Evolutionary conservation across 108 stramenopile genomes (phyloP).

Genomic region (Pseudonitzschia multiseries): DNA sequence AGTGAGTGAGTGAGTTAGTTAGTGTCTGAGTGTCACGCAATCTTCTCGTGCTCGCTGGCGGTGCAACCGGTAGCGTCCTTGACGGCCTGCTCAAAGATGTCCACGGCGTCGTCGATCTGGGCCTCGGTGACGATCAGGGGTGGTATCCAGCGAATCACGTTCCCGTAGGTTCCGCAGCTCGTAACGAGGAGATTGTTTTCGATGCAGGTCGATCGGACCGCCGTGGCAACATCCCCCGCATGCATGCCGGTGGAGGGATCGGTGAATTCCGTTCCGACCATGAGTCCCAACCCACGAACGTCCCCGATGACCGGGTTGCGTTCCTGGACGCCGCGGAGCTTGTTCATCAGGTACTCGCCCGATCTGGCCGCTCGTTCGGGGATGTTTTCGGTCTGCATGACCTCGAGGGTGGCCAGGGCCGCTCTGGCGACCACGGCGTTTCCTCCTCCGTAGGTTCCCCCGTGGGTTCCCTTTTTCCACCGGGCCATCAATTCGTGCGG

Average conservation of each 20-base stretch:
- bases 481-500: constrained; percentile 45
- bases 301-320: constrained; percentile 49
- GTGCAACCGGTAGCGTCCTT: not conserved
- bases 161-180: constrained; percentile 18
- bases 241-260: not conserved
- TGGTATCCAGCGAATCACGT: constrained; percentile 28
- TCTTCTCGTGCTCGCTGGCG: not conserved
- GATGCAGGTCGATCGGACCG: constrained; percentile 11
- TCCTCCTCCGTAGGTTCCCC: constrained; percentile 66
- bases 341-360: constrained; percentile 45
- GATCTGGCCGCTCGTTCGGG: constrained; percentile 43
- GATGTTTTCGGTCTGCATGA: constrained; percentile 52
- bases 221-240: not conserved
- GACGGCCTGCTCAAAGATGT: constrained; percentile 5
- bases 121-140: constrained; percentile 16
- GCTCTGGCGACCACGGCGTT: constrained; percentile 69
- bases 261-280: constrained; percentile 68
- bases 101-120: constrained; percentile 15
- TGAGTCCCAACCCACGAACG: constrained; percentile 64
- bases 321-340: constrained; percentile 32
- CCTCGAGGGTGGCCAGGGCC: constrained; percentile 60
- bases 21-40: not conserved
- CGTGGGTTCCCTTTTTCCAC: constrained; percentile 64
- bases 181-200: constrained; percentile 6
- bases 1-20: too few relatives aligned